phyloP scores from a whole-genome alignment of 306 rosid genomes.

The Sechiopsis laciniata region DNA sequence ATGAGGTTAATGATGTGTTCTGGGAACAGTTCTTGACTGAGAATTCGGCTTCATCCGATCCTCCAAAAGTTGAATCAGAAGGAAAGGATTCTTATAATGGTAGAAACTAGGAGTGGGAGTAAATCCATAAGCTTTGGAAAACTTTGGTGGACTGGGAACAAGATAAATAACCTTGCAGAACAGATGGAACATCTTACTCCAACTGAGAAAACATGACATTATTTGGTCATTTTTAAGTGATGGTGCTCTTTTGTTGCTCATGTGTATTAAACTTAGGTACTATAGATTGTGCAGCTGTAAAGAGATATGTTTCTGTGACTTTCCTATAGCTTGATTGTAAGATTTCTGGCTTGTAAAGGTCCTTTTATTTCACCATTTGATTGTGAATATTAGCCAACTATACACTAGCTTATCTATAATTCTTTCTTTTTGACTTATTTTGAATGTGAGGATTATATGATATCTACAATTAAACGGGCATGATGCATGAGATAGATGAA shows the following conservation, averaged over 20 bases:
- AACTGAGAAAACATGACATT: constrained; percentile 40
- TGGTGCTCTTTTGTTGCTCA: constrained; percentile 29
- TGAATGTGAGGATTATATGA: not conserved
- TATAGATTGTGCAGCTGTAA: constrained; percentile 12
- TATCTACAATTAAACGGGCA: not conserved
- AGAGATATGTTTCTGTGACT: not conserved
- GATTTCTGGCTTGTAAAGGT: not conserved
- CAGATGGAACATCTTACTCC: constrained; percentile 73
- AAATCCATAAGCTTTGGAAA: constrained; percentile 39
- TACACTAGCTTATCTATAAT: not conserved
- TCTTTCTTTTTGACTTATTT: not conserved
- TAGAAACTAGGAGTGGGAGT: constrained; percentile 45
- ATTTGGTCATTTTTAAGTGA: constrained; percentile 29
- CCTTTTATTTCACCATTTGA: not conserved
- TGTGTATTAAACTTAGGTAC: constrained; percentile 40
- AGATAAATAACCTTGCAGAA: constrained; percentile 59
- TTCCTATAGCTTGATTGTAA: constrained; percentile 11
- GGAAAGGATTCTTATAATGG: constrained; percentile 40
- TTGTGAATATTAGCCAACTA: constrained; percentile 13
- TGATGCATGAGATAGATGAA: not conserved
- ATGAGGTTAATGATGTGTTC: constrained; percentile 63
- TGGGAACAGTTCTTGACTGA: constrained; percentile 90
- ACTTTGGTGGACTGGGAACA: constrained; percentile 60
- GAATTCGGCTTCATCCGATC: constrained; percentile 54
- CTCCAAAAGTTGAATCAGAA: constrained; percentile 49